Evolutionary conservation across 805 yeast genomes (phyloP).

Genomic region (Candida ortonii): DNA sequence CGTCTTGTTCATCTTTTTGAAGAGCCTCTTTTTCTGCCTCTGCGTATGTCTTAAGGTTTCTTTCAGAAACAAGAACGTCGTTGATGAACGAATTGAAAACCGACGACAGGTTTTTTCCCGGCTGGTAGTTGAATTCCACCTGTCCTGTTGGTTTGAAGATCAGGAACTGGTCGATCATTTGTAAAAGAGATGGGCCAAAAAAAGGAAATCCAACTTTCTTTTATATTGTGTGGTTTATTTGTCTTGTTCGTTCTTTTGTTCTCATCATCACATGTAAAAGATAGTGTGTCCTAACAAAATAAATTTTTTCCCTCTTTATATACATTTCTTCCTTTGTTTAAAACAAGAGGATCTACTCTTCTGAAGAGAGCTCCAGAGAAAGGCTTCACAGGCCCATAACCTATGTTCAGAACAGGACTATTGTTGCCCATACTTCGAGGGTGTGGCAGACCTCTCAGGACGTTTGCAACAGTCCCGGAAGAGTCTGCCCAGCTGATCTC

Average conservation of each 20-base stretch:
- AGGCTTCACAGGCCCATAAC: too few relatives aligned
- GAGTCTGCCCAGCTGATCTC: constrained; percentile 3
- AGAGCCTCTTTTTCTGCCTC: constrained; percentile 19
- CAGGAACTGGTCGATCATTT: constrained; percentile 47
- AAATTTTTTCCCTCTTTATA: too few relatives aligned
- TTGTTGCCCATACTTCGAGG: not conserved
- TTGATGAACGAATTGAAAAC: constrained; percentile 48
- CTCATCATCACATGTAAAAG: too few relatives aligned
- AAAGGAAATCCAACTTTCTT: too few relatives aligned
- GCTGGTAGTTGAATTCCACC: constrained; percentile 47
- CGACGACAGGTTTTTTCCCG: constrained; percentile 36
- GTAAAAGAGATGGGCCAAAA: too few relatives aligned
- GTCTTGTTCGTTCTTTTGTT: too few relatives aligned
- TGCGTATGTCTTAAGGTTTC: constrained; percentile 24
- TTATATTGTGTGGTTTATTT: too few relatives aligned
- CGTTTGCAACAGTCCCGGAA: constrained; percentile 2
- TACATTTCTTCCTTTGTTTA: too few relatives aligned
- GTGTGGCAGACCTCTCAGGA: not conserved
- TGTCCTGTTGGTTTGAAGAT: constrained; percentile 53
- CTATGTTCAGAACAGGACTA: too few relatives aligned
- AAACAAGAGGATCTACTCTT: too few relatives aligned
- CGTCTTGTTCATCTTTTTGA: constrained; percentile 22
- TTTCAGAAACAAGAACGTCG: constrained; percentile 45
- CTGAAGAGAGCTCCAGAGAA: too few relatives aligned
- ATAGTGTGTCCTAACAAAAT: too few relatives aligned